These are phyloP conservation scores for Saccharata proteae DNA, from an alignment of 2,329 filamentous ascomycete species.

Conservation along the genomic window DNA sequence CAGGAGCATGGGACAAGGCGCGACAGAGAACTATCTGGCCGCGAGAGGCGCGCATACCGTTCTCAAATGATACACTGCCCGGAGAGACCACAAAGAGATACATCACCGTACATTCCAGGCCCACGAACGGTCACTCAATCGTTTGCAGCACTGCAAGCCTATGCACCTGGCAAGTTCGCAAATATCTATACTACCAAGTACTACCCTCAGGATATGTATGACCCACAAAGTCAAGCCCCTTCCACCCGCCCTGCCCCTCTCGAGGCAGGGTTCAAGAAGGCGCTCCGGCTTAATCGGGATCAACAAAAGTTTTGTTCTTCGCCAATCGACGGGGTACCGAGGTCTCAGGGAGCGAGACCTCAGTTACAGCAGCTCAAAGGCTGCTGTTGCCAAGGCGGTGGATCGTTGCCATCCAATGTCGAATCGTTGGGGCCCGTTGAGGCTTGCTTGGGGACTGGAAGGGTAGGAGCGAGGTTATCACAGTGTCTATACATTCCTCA, in stretches of 20 bases:
- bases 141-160: no score
- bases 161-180: no score
- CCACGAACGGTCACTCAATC: no score
- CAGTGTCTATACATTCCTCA: no score
- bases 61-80: slow-evolving; percentile 58
- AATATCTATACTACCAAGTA: no score
- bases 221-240: slow-evolving; percentile 92
- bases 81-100: no score
- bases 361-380: slow-evolving; percentile 44
- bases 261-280: slow-evolving; percentile 69
- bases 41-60: slow-evolving; percentile 86
- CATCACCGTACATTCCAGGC: no score
- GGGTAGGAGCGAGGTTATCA: no score
- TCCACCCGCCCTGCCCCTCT: slow-evolving; percentile 77
- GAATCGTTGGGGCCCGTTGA: no score
- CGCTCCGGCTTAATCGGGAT: slow-evolving; percentile 99
- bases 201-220: slow-evolving; percentile 44
- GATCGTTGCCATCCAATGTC: no score
- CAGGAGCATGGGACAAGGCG: slow-evolving; percentile 65
- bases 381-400: slow-evolving; percentile 42
- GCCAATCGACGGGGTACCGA: slow-evolving; percentile 77
- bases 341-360: slow-evolving; percentile 48
- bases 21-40: slow-evolving; percentile 79
- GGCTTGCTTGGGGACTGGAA: no score
- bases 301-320: slow-evolving; percentile 47